Percentiles rank a stretch among this genome's conserved stretches.
phyloP scores from a whole-genome alignment of 2,329 filamentous ascomycete genomes.

The Teratosphaeria nubilosa region DNA sequence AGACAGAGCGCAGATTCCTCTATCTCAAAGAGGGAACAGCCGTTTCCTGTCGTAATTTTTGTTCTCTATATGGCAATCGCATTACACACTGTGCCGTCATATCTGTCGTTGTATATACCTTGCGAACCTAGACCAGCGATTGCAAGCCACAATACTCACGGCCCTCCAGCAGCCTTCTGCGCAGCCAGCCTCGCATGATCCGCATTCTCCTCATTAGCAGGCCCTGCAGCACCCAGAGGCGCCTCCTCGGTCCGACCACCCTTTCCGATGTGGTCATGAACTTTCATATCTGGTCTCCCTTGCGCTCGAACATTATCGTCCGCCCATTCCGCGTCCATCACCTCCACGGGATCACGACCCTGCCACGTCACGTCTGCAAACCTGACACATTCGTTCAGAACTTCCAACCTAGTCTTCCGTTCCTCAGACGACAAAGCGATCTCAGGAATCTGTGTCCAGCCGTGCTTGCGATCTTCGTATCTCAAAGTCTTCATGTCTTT shows the following conservation, averaged over 20 bases:
- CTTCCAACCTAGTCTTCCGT: conserved; percentile 25
- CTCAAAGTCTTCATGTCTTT: conserved; percentile 19
- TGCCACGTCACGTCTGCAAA: conserved; percentile 25
- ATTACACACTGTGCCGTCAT: neutral
- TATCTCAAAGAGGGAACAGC: neutral
- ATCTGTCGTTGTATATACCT: neutral
- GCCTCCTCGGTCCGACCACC: neutral
- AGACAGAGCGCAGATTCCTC: too few relatives aligned
- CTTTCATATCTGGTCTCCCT: conserved; percentile 1
- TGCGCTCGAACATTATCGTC: conserved; percentile 8
- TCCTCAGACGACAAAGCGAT: conserved; percentile 29
- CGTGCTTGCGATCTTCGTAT: conserved; percentile 22
- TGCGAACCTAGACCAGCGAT: neutral
- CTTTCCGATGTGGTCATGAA: neutral
- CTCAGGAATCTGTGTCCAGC: conserved; percentile 36
- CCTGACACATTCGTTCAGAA: conserved; percentile 27
- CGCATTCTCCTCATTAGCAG: neutral
- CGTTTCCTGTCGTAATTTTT: neutral
- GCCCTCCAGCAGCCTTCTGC: neutral
- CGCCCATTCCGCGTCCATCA: conserved; percentile 6
- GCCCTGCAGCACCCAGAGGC: neutral
- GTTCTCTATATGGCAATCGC: neutral
- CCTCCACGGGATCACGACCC: conserved; percentile 8
- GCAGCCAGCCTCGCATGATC: neutral
- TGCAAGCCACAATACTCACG: neutral